phyloP scores from a whole-genome alignment of 129 eudicot species.

The Helianthus annuus region HanXRQr2.0-SUNRISE NC_035442.2:162825121-162825620 shows the following conservation, averaged over 20 bases:
- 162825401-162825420: constrained; percentile 27
- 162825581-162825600: too few species aligned
- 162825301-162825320: constrained; percentile 13
- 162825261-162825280: constrained; percentile 27
- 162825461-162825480: background rate
- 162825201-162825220: constrained; percentile 40
- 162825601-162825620: too few species aligned
- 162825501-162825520: background rate
- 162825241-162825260: constrained; percentile 14
- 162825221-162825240: constrained; percentile 6
- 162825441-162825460: constrained; percentile 15
- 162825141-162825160: constrained; percentile 60
- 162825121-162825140: constrained; percentile 52
- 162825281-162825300: constrained; percentile 18
- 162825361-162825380: background rate
- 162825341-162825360: background rate
- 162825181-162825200: constrained; percentile 51
- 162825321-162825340: constrained; percentile 9
- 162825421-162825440: background rate
- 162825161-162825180: constrained; percentile 44
- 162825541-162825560: too few species aligned
- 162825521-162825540: background rate
- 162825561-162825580: too few species aligned
- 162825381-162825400: constrained; percentile 27
- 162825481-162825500: background rate